Base-by-base conservation (phyloP, 164 flowering plant genomes). In the Buxus sempervirens region DNA sequence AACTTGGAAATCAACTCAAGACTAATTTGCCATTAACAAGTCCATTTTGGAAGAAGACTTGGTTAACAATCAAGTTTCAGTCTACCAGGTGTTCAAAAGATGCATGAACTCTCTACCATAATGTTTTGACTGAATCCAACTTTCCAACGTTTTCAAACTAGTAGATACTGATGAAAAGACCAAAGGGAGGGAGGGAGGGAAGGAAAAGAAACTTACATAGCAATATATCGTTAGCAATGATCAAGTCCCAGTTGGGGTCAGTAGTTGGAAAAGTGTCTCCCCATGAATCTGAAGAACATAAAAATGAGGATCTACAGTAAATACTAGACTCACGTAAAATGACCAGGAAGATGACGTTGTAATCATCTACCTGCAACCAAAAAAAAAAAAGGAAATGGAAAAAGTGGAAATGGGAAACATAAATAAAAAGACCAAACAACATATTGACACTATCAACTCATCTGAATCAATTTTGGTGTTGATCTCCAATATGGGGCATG, bases 221-320 rank as follows among this genome's bases (percentile, higher is more conserved):
- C 68, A 95, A 78, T 66, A 92, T 92, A 68, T 95, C 99, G 76
- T 94, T 92, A 20, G 99, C 99, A 73, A 92, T 82, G 60, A 95
- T 70, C 76, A 95, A 75, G 78, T 95, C 97, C 98, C 98, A 92
- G 27, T 83, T 81, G 18, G 91, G 90, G 3, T 74, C 72, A 41
- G 80, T 20, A 28, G 48, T 70, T n/a, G 95, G 96, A 82, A 95
- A 92, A n/a, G 69, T 54, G 41, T 88, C 98, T n/a, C 97, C 99
- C 99, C 97, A 95, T n/a, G 97, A 79, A 88, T 95, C 99, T 92
- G 88, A 66, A 16, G 42, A 57, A 16, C 41, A 32, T 51, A 10
- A 49, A 51, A 16, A 1, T 19, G 19, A 56, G 65, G 9, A 58
- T 10, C 9, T 23, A 25, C 59, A 54, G 22, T 38, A 16, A 23